Conservation (phyloP, 257 asterid genomes). For the Solanum stenotomum region DNA sequence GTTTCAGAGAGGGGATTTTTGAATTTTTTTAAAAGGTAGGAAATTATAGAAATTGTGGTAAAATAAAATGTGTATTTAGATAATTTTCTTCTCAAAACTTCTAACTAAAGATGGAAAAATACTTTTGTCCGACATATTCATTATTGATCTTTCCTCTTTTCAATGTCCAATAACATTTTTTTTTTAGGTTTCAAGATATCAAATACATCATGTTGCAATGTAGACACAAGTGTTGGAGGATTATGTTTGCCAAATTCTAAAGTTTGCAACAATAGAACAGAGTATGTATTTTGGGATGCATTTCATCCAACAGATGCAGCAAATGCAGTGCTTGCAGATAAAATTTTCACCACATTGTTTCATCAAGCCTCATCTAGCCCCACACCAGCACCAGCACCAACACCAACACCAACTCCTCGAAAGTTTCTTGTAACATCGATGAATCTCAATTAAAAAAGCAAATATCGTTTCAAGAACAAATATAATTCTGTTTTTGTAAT, state of each 20-base stretch:
- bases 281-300: conserved; percentile 79
- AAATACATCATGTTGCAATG: conserved; percentile 68
- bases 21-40: no score
- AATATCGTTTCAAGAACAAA: no score
- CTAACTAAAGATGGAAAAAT: neutral
- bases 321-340: conserved; percentile 54
- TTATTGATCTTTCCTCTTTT: neutral
- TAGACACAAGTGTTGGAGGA: conserved; percentile 58
- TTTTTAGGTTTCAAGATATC: conserved; percentile 65
- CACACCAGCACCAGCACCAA: conserved; percentile 6
- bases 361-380: conserved; percentile 23
- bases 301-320: conserved; percentile 91
- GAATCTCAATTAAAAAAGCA: no score
- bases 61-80: no score
- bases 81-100: neutral
- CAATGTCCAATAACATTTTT: neutral
- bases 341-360: conserved; percentile 26
- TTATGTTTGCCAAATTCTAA: conserved; percentile 62
- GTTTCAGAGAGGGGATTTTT: no score
- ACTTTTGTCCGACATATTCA: fast-evolving
- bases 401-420: neutral
- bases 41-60: no score
- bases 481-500: no score
- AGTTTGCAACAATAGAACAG: conserved; percentile 38
- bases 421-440: no score